Evolutionary conservation across 495 filamentous ascomycete genomes (phyloP).

Genomic region (Glonium stellatum): DNA sequence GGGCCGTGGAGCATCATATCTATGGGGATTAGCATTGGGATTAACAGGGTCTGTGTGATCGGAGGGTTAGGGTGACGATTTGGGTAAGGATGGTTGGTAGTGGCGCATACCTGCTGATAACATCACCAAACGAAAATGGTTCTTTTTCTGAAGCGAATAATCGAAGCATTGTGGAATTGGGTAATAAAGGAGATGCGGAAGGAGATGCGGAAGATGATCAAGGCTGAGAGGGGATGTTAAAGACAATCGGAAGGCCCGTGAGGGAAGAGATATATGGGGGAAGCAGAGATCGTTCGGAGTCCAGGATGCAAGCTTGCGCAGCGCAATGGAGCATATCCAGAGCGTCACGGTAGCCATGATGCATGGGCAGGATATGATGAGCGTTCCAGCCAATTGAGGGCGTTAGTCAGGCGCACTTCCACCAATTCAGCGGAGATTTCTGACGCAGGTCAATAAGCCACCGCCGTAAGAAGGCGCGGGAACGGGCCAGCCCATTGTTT

Average conservation of each 20-base stretch:
- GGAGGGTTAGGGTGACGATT: neutral
- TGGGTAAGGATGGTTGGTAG: neutral
- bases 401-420: neutral
- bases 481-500: neutral
- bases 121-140: constrained; percentile 1
- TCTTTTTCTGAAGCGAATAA: constrained; percentile 1
- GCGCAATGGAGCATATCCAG: no score
- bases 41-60: neutral
- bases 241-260: no score
- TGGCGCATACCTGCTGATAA: neutral
- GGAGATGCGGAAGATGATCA: neutral
- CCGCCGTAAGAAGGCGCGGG: neutral
- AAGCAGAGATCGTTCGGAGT: no score
- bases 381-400: neutral
- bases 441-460: neutral
- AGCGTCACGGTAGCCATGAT: no score
- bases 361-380: no score
- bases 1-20: constrained; percentile 10
- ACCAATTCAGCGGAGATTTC: neutral
- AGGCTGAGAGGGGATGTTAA: neutral
- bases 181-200: neutral
- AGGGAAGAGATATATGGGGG: no score
- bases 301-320: no score
- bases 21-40: neutral
- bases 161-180: constrained; percentile 2